Evolutionary conservation across 129 eudicot species (phyloP), one percentile per base, ranked within the genome.

Genomic region (Dittrichia graveolens): DNA sequence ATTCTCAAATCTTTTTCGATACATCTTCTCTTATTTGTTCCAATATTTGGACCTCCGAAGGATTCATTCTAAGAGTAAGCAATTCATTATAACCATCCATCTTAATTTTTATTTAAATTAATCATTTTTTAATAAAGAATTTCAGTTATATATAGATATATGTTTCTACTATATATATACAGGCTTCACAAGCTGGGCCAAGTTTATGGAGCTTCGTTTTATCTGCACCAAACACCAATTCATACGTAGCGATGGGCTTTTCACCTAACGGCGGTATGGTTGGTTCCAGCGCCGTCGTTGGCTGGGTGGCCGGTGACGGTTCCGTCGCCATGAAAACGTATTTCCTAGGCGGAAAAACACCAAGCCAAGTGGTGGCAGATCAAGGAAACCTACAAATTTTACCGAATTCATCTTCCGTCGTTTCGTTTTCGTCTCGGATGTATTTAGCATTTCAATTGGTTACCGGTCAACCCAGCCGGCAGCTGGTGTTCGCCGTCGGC

Each of bases 201-300:
- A 82, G 48, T 24, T 38, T 80, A 73, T 92, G 98, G 98, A 89
- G 87, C 82, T 94, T 90, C 49, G 65, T 94, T 40, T 81, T 94
- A 12, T 94, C 98, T 37, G 96, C 96, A 8, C 93, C 96, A 35
- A 88, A 83, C 80, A 47, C 85, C 34, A 86, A 84, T 59, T 73
- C 84, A 0, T 90, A 85, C 60, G 66, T 88, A 2, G 99, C 79
- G 6, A 86, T 95, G 10, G 99, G 97, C 24, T 95, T 95, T 60
- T 95, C 99, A 0, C 81, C 85, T 1, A 50, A 75, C 37, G 97
- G 99, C n/a, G 80, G 61, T 15, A 95, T 95, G 99, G 75, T 90
- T 3, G 97, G 99, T 5, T 88, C 99, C 3, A 88, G 77, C 16
- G 97, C 99, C 6, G 49, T 95, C 15, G 96, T 88, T 12, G 97